A percentile compares a stretch with the other conserved stretches of the same genome.
phyloP scores from a whole-genome alignment of 176 grass and related monocot species.

The Rhynchospora tenuis region DNA sequence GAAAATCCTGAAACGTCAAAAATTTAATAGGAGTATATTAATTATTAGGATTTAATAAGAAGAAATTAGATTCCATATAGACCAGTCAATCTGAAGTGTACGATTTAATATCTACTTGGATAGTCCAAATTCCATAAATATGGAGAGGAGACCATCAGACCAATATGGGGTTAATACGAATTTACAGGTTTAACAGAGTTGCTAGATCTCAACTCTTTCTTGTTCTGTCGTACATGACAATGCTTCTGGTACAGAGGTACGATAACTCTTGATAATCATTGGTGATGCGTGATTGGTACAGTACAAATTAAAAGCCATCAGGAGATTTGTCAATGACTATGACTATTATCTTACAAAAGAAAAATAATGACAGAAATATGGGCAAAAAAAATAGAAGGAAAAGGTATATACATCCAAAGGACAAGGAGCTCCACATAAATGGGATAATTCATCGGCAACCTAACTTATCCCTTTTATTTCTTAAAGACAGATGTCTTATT shows the following conservation, averaged over 20 bases:
- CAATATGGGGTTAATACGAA: background rate
- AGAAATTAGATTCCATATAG: background rate
- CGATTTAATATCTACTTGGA: background rate
- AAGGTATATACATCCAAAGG: background rate
- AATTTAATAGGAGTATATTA: background rate
- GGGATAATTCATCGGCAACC: constrained; percentile 1
- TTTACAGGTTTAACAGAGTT: background rate
- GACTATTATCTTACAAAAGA: background rate
- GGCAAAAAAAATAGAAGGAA: background rate
- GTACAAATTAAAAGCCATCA: background rate
- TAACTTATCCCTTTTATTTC: background rate
- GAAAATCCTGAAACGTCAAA: too few relatives aligned
- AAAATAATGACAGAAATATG: background rate
- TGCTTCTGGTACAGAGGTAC: background rate
- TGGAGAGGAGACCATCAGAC: background rate
- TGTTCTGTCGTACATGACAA: background rate
- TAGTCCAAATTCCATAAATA: background rate
- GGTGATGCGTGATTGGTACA: background rate
- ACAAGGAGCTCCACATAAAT: constrained; percentile 4
- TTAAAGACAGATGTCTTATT: background rate
- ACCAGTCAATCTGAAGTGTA: background rate
- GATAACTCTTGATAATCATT: background rate
- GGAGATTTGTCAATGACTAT: background rate
- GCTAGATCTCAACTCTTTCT: background rate
- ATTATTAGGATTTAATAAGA: background rate